Base-by-base conservation (phyloP, 768 basidiomycete genomes). In the Suillus discolor region DNA sequence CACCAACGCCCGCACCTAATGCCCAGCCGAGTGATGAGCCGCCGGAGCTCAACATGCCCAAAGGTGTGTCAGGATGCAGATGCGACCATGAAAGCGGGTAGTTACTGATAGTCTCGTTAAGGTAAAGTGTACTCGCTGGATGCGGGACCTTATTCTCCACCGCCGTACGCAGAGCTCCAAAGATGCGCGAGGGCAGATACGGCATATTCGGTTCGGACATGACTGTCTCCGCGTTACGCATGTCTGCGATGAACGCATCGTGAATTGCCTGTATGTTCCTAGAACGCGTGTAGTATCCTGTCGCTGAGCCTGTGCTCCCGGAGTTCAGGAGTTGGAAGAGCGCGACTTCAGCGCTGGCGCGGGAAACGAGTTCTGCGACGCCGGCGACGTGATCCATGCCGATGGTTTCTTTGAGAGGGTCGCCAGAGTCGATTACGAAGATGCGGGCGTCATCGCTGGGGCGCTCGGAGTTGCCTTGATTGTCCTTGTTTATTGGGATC, bases 21-120 rank as follows among this genome's bases (percentile, higher is more conserved):
- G 82, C 84, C 87, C 89, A 92, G 0, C 90, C 91, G 42, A 92
- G 79, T 11, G 87, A 85, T 0, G 87, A 85, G 6, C 86, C 90
- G 3, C 90, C 90, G 13, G 86, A 88, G 15, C 81, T 73, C 16
- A 90, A 66, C 57, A 88, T 74, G 57, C 78, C 80, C 1, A 87
- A 88, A 1, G 87, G 79, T 1, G 67, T 51, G 39, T 84, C 82
- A 1, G 87, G 82, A 20, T 81, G 78, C 71, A 91, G 75, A 71
- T 91, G 89, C 39, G 79, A 73, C 87, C 88, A 91, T 0, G 85
- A 81, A 2, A 73, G 41, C 1, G 81, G 77, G 67, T 80, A 87
- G 69, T 85, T 89, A 68, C 84, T 86, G 70, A 89, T 86, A 2
- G 83, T 80, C 72, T 92, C 90, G 69, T 89, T 91, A 8, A 90